phyloP scores from a whole-genome alignment of 1,284 basidiomycete genomes.

The Inonotus obliquus region DNA sequence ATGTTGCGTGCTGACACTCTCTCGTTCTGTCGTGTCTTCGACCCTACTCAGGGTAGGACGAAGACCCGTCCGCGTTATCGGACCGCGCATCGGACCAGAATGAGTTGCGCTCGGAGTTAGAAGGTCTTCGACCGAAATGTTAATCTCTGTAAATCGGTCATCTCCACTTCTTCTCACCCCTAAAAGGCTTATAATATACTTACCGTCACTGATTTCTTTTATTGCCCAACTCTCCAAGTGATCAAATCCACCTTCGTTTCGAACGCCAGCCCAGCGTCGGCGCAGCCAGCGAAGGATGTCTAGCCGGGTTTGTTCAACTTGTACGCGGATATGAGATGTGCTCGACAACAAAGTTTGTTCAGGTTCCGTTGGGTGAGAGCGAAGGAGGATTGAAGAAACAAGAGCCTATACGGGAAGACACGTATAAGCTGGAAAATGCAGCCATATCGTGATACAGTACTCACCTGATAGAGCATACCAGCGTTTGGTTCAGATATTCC shows the following conservation, averaged over 20 bases:
- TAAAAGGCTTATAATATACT: conserved; percentile 26
- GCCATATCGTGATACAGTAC: conserved; percentile 19
- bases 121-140: conserved; percentile 73
- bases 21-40: conserved; percentile 40
- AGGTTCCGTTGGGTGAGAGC: conserved; percentile 56
- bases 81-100: conserved; percentile 22
- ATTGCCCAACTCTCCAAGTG: conserved; percentile 79
- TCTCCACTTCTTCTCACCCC: neutral
- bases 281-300: conserved; percentile 57
- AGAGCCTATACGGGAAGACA: conserved; percentile 47
- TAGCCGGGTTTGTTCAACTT: conserved; percentile 68
- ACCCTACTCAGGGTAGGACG: conserved; percentile 23
- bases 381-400: conserved; percentile 68
- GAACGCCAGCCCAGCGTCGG: conserved; percentile 73
- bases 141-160: conserved; percentile 56
- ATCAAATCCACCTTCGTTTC: conserved; percentile 78
- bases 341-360: conserved; percentile 56
- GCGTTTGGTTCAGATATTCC: conserved; percentile 59
- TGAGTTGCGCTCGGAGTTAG: conserved; percentile 26
- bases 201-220: conserved; percentile 84
- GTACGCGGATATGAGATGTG: conserved; percentile 59
- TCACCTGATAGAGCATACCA: conserved; percentile 68
- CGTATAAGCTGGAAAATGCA: neutral
- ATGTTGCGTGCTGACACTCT: conserved; percentile 34
- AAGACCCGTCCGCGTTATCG: conserved; percentile 26